Percentiles rank a stretch among this genome's conserved stretches.
Conservation (phyloP, 345 rosid genomes). For the Salix caprea region DNA sequence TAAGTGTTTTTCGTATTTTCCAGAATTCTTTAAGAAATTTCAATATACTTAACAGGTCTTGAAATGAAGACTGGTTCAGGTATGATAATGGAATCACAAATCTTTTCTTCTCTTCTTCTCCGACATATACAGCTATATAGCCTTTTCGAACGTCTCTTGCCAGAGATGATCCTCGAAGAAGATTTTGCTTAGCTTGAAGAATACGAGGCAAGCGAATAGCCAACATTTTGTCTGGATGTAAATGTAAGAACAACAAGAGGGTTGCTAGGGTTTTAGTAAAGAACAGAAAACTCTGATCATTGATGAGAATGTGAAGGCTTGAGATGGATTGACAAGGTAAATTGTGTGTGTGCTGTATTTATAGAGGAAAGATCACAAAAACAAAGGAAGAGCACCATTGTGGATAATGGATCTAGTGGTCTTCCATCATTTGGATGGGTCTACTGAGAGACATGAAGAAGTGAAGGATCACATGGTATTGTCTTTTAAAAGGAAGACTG, state of each 20-base stretch:
- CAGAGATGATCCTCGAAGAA: background rate
- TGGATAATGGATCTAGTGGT: too few relatives aligned
- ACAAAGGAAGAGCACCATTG: too few relatives aligned
- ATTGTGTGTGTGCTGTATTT: too few relatives aligned
- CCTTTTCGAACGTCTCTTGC: conserved; percentile 2
- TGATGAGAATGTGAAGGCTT: background rate
- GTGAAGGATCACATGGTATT: background rate
- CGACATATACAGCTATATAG: conserved; percentile 37
- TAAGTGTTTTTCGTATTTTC: too few relatives aligned
- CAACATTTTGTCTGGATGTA: background rate
- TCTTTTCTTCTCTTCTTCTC: conserved; percentile 45
- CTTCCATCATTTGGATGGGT: background rate
- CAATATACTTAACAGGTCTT: conserved; percentile 36
- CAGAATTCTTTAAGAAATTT: too few relatives aligned
- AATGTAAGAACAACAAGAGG: background rate
- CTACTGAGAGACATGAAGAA: background rate
- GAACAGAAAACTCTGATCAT: background rate
- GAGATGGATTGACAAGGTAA: too few relatives aligned
- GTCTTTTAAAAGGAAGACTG: background rate
- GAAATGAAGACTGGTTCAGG: conserved; percentile 39
- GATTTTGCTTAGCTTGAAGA: background rate
- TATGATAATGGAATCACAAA: conserved; percentile 43
- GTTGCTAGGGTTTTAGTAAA: background rate
- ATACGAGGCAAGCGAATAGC: background rate
- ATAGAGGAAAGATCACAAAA: too few relatives aligned